phyloP scores from a whole-genome alignment of 345 rosid genomes.

The Murraya koenigii region DNA sequence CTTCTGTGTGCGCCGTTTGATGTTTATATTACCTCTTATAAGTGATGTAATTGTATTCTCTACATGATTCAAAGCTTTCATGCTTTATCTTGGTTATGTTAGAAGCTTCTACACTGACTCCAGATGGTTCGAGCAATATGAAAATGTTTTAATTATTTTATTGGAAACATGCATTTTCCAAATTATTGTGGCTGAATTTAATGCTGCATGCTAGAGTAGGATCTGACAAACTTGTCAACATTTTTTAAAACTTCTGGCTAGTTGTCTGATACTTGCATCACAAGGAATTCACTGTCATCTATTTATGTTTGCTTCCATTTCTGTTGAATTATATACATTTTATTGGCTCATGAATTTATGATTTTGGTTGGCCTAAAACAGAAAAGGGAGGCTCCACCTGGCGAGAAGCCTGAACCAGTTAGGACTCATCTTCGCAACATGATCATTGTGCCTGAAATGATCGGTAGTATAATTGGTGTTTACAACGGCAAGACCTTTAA shows the following conservation, averaged over 20 bases:
- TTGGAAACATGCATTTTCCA: not conserved
- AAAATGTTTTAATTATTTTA: not conserved
- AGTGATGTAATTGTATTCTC: not conserved
- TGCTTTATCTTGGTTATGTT: not conserved
- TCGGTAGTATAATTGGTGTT: conserved; percentile 58
- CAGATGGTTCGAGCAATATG: not conserved
- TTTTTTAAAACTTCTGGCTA: not conserved
- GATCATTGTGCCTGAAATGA: conserved; percentile 79
- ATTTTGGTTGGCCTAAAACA: conserved; percentile 18
- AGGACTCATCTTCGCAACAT: conserved; percentile 68
- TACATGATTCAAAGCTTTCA: not conserved
- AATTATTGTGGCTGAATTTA: not conserved
- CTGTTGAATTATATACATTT: not conserved
- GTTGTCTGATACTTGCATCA: not conserved
- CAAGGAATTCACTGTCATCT: not conserved
- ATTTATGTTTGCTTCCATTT: not conserved
- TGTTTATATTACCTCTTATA: not conserved
- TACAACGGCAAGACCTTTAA: conserved; percentile 71
- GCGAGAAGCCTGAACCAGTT: conserved; percentile 71
- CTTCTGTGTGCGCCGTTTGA: not conserved
- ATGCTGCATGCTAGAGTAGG: not conserved
- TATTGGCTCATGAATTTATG: not conserved
- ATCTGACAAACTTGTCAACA: not conserved
- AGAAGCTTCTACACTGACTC: not conserved
- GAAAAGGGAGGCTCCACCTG: conserved; percentile 61